Conservation (phyloP, 2,329 filamentous ascomycete species). For the Fusarium lateritium region DNA sequence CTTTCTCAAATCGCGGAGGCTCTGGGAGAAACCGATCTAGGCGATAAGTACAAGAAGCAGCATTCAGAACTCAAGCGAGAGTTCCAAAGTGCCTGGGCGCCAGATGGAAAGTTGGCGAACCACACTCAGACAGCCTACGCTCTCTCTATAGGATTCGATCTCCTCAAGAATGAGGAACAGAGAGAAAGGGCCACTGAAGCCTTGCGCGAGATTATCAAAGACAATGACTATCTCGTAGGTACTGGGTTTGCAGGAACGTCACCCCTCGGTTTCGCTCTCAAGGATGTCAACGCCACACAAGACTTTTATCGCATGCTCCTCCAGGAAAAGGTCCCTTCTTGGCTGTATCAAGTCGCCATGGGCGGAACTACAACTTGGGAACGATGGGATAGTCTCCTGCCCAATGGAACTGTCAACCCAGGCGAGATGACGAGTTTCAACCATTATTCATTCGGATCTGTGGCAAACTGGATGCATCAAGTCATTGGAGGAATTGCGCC, state of each 20-base stretch:
- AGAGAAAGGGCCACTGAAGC: constrained; percentile 45
- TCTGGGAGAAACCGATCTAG: constrained; percentile 50
- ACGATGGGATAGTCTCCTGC: constrained; percentile 64
- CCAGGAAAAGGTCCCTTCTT: constrained; percentile 61
- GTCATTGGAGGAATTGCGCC: constrained; percentile 59
- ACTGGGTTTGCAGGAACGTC: constrained; percentile 55
- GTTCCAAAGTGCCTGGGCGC: constrained; percentile 54
- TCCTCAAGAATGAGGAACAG: constrained; percentile 46
- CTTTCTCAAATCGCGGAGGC: constrained; percentile 54
- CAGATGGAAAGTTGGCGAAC: constrained; percentile 51
- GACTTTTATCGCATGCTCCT: constrained; percentile 64
- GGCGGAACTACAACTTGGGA: constrained; percentile 66
- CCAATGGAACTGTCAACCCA: constrained; percentile 60
- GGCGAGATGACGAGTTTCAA: constrained; percentile 66
- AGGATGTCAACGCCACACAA: constrained; percentile 47
- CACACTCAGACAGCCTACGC: constrained; percentile 59
- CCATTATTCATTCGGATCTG: constrained; percentile 65
- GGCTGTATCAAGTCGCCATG: constrained; percentile 64
- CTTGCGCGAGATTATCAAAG: constrained; percentile 53
- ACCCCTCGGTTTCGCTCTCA: constrained; percentile 8
- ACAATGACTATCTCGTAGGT: constrained; percentile 54
- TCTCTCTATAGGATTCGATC: constrained; percentile 56
- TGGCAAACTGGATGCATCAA: constrained; percentile 63
- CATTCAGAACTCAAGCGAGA: constrained; percentile 40
- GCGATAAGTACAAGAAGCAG: constrained; percentile 40